These are phyloP conservation scores for Lepidium africanum DNA, from an alignment of 345 rosid species.

Conservation along the genomic window DNA sequence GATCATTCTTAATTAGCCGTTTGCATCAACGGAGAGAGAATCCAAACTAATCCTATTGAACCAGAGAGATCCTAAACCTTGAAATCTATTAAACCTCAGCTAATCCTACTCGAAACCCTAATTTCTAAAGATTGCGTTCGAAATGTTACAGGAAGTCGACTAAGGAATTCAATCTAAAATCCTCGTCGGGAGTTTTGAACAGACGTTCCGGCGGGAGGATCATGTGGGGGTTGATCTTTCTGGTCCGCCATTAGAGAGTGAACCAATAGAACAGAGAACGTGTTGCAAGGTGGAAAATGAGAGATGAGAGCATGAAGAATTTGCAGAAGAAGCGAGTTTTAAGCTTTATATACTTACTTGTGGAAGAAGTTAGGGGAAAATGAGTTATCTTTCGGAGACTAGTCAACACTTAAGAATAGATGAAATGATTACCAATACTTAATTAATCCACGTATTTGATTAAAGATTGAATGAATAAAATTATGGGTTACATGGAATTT, in stretches of 20 bases:
- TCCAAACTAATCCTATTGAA: not conserved
- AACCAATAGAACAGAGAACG: not conserved
- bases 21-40: not conserved
- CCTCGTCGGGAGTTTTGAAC: not conserved
- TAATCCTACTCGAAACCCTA: not conserved
- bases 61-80: not conserved
- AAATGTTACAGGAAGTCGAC: not conserved
- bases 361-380: not conserved
- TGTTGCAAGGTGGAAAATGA: not conserved
- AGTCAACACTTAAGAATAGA: too few species aligned
- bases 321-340: not conserved
- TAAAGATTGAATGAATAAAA: too few species aligned
- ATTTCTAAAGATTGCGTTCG: not conserved
- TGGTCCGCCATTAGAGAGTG: constrained; percentile 1
- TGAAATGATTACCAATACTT: too few species aligned
- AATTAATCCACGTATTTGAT: too few species aligned
- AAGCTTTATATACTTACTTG: not conserved
- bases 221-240: not conserved
- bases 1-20: not conserved
- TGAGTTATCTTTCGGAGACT: not conserved
- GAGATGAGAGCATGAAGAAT: not conserved
- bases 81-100: not conserved
- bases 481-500: too few species aligned
- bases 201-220: constrained; percentile 5
- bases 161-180: not conserved